phyloP scores from a whole-genome alignment of 148 eudicot genomes.

The Rhododendron williamsianum region DNA sequence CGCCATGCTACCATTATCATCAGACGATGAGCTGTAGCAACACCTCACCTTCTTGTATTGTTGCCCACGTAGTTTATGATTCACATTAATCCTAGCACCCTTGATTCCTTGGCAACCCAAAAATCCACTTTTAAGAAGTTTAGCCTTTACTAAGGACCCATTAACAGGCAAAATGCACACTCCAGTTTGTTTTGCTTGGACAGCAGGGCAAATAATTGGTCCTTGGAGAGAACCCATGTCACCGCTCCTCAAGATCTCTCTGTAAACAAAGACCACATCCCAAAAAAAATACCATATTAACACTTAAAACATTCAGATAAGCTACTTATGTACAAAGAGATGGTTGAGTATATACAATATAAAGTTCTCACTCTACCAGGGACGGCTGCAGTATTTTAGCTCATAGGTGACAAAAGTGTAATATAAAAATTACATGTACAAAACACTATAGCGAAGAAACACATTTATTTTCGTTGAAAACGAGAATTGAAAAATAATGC shows the following conservation, averaged over 20 bases:
- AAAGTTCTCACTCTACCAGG: not conserved
- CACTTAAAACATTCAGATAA: not conserved
- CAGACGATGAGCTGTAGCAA: constrained; percentile 77
- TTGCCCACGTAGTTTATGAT: constrained; percentile 21
- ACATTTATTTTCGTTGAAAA: no score
- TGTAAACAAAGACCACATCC: not conserved
- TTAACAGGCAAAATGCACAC: constrained; percentile 36
- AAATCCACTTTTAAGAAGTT: constrained; percentile 43
- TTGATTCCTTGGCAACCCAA: constrained; percentile 44
- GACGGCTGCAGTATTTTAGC: not conserved
- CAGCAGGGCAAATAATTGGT: constrained; percentile 60
- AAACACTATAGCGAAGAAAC: no score
- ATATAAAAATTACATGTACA: no score
- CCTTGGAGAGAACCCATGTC: constrained; percentile 78
- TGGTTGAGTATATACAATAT: not conserved
- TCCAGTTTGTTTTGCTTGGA: constrained; percentile 57
- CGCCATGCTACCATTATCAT: constrained; percentile 85
- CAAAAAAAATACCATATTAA: not conserved
- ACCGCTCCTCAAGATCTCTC: constrained; percentile 10
- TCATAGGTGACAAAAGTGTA: not conserved
- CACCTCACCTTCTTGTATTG: constrained; percentile 41
- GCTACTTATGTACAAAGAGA: not conserved
- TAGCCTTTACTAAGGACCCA: constrained; percentile 34
- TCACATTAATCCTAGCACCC: constrained; percentile 24
- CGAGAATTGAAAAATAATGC: not conserved